Percentiles rank a stretch among this genome's conserved stretches.
Conservation (phyloP, 2,329 filamentous ascomycete genomes). For the Calycina herbarum region DNA sequence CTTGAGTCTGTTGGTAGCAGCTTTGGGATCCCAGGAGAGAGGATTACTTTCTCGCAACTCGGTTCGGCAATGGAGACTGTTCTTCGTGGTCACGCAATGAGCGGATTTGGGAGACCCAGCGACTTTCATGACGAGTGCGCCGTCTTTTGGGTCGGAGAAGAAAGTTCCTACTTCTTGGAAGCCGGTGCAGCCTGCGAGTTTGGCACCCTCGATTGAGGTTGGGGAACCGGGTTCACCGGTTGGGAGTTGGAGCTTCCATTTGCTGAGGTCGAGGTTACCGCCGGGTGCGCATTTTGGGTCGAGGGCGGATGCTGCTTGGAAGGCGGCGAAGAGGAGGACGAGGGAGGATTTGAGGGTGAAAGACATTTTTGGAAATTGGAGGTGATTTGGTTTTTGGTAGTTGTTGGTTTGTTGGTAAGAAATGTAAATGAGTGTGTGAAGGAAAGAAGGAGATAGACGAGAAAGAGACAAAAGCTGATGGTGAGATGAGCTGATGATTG, state of each 20-base stretch:
- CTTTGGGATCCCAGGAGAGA: constrained; percentile 38
- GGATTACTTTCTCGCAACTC: constrained; percentile 43
- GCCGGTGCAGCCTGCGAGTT: constrained; percentile 41
- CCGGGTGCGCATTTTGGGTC: constrained; percentile 2
- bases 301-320: not conserved
- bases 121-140: constrained; percentile 43
- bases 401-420: not conserved
- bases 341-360: not conserved
- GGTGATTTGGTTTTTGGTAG: not conserved
- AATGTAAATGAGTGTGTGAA: not conserved
- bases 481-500: not conserved
- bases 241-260: constrained; percentile 43
- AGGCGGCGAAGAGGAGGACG: not conserved
- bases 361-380: not conserved
- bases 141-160: constrained; percentile 42
- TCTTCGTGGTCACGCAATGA: constrained; percentile 42
- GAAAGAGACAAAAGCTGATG: not conserved
- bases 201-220: constrained; percentile 34
- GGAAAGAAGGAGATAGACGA: not conserved
- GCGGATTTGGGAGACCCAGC: constrained; percentile 38
- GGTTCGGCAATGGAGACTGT: constrained; percentile 45
- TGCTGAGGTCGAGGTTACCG: constrained; percentile 31
- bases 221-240: constrained; percentile 36
- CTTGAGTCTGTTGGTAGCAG: constrained; percentile 38
- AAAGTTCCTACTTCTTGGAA: constrained; percentile 34